Evolutionary conservation across 441 rosid genomes (phyloP).

Genomic region (Pelargonium fulgidum): DNA sequence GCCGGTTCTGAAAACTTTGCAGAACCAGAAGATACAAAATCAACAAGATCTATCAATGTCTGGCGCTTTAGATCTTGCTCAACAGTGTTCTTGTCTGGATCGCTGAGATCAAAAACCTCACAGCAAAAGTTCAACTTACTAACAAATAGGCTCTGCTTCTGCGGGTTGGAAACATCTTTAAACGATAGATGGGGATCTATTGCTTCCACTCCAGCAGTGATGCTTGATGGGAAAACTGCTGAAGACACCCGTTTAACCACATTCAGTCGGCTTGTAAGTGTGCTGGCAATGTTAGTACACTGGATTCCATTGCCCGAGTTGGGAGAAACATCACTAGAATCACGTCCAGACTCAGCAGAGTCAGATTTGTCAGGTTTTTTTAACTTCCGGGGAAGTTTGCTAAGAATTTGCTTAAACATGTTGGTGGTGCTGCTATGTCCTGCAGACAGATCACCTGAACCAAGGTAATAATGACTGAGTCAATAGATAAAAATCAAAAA

Average conservation of each 20-base stretch:
- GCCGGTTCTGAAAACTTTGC: constrained; percentile 58
- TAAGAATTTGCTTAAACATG: constrained; percentile 71
- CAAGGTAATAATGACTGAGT: constrained; percentile 8
- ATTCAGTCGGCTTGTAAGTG: constrained; percentile 54
- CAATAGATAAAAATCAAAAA: not conserved
- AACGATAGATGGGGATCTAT: constrained; percentile 65
- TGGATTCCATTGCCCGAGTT: constrained; percentile 36
- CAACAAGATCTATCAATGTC: constrained; percentile 49
- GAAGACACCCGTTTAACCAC: constrained; percentile 79
- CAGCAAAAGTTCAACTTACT: constrained; percentile 64
- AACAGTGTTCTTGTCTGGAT: constrained; percentile 38
- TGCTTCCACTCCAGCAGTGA: constrained; percentile 59
- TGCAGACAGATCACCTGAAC: constrained; percentile 25
- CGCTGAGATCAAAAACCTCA: constrained; percentile 43
- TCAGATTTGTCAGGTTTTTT: constrained; percentile 40
- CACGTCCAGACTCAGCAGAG: constrained; percentile 25
- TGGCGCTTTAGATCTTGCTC: constrained; percentile 54
- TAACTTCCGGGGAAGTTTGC: constrained; percentile 62
- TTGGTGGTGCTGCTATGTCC: constrained; percentile 27
- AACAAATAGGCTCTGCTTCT: constrained; percentile 60
- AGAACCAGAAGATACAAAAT: constrained; percentile 58
- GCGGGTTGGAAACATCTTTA: constrained; percentile 58
- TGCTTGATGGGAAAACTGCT: constrained; percentile 68
- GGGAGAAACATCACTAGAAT: constrained; percentile 38
- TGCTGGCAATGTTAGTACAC: constrained; percentile 46